These are phyloP conservation scores for Rhytidiadelphus loreus DNA, from an alignment of 225 moss, liverwort and hornwort species.

Conservation along the genomic window DNA sequence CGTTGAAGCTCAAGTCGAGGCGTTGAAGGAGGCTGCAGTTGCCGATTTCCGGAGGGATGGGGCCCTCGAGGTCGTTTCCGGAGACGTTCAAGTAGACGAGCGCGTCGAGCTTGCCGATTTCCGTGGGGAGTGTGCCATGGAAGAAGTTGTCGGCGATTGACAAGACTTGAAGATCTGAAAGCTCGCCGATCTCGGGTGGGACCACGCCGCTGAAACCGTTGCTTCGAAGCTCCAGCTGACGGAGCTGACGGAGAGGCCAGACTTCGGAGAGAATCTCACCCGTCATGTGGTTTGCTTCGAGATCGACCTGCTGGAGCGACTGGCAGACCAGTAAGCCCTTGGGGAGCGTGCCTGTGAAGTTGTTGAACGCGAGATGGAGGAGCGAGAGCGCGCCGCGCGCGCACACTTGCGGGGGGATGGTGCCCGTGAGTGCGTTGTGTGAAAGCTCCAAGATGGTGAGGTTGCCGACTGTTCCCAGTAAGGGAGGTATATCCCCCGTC, in stretches of 20 bases:
- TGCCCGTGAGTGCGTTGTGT: conserved; percentile 22
- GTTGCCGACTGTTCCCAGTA: conserved; percentile 22
- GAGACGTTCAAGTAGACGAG: conserved; percentile 28
- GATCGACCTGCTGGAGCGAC: conserved; percentile 21
- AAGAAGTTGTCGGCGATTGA: conserved; percentile 25
- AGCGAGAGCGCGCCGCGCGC: background rate
- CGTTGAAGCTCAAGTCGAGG: conserved; percentile 29
- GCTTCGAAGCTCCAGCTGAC: conserved; percentile 17
- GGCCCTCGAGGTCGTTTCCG: conserved; percentile 14
- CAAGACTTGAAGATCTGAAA: conserved; percentile 18
- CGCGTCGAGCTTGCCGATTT: conserved; percentile 5
- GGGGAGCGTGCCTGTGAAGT: conserved; percentile 23
- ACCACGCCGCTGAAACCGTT: conserved; percentile 25
- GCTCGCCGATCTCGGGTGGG: conserved; percentile 8
- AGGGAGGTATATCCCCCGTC: conserved; percentile 38
- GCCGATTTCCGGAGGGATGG: conserved; percentile 20
- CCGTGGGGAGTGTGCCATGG: conserved; percentile 9
- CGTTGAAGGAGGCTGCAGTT: conserved; percentile 31
- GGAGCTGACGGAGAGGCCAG: background rate
- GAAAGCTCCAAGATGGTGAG: conserved; percentile 35
- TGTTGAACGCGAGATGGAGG: conserved; percentile 24
- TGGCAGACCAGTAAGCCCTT: conserved; percentile 7
- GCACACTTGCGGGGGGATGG: conserved; percentile 34
- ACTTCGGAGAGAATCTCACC: conserved; percentile 24
- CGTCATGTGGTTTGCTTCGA: conserved; percentile 12